Conservation (phyloP, 106 monocot genomes). For the Dendrobium nobile region DNA sequence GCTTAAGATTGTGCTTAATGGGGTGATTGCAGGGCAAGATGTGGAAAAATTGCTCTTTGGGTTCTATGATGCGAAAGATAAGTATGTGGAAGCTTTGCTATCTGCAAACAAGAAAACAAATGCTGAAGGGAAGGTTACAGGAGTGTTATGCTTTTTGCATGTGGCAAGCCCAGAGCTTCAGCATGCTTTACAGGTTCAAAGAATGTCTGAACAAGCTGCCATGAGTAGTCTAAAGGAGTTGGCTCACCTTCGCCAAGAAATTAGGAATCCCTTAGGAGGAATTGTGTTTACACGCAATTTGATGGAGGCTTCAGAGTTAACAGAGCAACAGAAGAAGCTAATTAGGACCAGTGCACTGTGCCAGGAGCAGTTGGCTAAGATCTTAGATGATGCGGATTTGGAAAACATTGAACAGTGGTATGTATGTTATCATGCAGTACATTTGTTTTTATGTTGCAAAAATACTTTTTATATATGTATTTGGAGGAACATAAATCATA, state of each 20-base stretch:
- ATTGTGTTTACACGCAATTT: conserved; percentile 51
- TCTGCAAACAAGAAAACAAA: conserved; percentile 57
- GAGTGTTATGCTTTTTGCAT: conserved; percentile 79
- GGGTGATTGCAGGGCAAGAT: conserved; percentile 52
- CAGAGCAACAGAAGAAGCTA: conserved; percentile 52
- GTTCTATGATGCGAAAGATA: conserved; percentile 48
- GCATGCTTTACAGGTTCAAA: conserved; percentile 63
- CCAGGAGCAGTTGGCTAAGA: conserved; percentile 62
- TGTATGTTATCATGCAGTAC: neutral
- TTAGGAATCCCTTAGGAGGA: conserved; percentile 73
- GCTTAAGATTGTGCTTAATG: conserved; percentile 61
- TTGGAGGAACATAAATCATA: too few relatives aligned
- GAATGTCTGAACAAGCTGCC: conserved; percentile 54
- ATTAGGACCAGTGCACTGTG: conserved; percentile 48
- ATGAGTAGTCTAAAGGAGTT: conserved; percentile 56
- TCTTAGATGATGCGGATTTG: conserved; percentile 66
- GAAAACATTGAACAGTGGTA: conserved; percentile 86
- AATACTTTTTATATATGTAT: too few relatives aligned
- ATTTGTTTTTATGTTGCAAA: too few relatives aligned
- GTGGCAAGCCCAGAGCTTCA: conserved; percentile 72
- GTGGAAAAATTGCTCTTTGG: conserved; percentile 65
- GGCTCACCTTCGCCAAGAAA: conserved; percentile 49
- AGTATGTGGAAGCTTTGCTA: conserved; percentile 64
- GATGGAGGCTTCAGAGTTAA: conserved; percentile 56
- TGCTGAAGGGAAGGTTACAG: conserved; percentile 61